These are phyloP conservation scores for Amauroascus niger DNA, from an alignment of 2,329 filamentous ascomycete species.

Conservation along the genomic window DNA sequence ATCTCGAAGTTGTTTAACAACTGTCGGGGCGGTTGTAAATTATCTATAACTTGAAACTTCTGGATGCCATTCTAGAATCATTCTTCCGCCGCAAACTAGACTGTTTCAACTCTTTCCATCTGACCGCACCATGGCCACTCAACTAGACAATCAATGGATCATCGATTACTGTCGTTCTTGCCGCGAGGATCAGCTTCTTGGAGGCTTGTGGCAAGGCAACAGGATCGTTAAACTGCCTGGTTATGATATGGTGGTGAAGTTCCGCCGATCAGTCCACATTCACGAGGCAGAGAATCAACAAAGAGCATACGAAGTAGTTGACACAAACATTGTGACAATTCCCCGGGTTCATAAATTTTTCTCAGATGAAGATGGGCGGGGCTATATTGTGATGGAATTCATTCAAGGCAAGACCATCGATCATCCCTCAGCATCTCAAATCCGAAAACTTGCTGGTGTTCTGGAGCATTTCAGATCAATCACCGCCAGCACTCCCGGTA, in stretches of 20 bases:
- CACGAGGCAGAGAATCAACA: constrained; percentile 12
- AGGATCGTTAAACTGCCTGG: constrained; percentile 13
- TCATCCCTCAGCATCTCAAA: not conserved
- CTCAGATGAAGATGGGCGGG: constrained; percentile 12
- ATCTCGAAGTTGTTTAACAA: too few species aligned
- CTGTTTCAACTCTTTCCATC: too few species aligned
- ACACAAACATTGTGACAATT: constrained; percentile 19
- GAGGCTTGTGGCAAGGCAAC: too few species aligned
- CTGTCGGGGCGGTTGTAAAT: too few species aligned
- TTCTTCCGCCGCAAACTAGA: too few species aligned
- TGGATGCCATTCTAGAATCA: too few species aligned
- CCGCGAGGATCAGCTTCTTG: too few species aligned
- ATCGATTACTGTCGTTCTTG: too few species aligned
- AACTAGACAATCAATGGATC: too few species aligned
- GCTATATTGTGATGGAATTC: constrained; percentile 24
- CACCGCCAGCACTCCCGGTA: not conserved
- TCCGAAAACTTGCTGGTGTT: not conserved
- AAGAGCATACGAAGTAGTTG: constrained; percentile 16
- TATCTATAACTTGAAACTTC: too few species aligned
- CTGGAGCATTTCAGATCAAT: not conserved
- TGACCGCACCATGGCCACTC: too few species aligned
- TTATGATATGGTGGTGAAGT: constrained; percentile 18
- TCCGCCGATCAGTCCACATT: constrained; percentile 15
- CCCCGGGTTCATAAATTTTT: constrained; percentile 20
- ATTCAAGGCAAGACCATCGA: constrained; percentile 13